Percentiles rank a stretch among this genome's conserved stretches.
phyloP scores from a whole-genome alignment of 805 yeast species.

The Saccharomycopsis sp. region DNA sequence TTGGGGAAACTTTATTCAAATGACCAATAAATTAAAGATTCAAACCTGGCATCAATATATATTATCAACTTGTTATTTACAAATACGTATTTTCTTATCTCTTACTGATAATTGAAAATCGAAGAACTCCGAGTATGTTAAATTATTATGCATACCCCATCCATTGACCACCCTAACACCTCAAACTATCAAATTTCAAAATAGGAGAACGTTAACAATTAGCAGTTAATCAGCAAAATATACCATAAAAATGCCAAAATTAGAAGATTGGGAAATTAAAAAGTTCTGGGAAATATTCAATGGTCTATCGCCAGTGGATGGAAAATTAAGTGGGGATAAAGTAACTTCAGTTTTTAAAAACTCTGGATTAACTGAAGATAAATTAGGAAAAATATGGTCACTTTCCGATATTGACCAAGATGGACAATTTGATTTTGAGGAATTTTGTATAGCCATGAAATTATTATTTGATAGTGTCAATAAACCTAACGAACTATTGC shows the following conservation, averaged over 20 bases:
- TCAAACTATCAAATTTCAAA: too few species aligned
- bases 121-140: too few species aligned
- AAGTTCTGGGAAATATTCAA: constrained; percentile 97
- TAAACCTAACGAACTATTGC: constrained; percentile 55
- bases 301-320: constrained; percentile 76
- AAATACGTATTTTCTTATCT: too few species aligned
- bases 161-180: too few species aligned
- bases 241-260: constrained; percentile 31
- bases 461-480: constrained; percentile 87
- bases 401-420: constrained; percentile 89
- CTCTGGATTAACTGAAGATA: constrained; percentile 72
- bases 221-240: not conserved
- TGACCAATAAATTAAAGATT: too few species aligned
- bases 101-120: too few species aligned
- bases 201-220: too few species aligned
- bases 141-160: too few species aligned
- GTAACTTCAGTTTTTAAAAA: constrained; percentile 84
- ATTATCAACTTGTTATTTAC: too few species aligned
- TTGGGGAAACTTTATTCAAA: too few species aligned
- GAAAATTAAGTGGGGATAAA: constrained; percentile 76
- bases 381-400: constrained; percentile 83
- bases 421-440: constrained; percentile 91
- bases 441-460: constrained; percentile 96
- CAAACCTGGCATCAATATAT: too few species aligned
- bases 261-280: constrained; percentile 93